Evolutionary conservation across 768 basidiomycete species (phyloP).

Genomic region (Pleurotus tuber-regium): DNA sequence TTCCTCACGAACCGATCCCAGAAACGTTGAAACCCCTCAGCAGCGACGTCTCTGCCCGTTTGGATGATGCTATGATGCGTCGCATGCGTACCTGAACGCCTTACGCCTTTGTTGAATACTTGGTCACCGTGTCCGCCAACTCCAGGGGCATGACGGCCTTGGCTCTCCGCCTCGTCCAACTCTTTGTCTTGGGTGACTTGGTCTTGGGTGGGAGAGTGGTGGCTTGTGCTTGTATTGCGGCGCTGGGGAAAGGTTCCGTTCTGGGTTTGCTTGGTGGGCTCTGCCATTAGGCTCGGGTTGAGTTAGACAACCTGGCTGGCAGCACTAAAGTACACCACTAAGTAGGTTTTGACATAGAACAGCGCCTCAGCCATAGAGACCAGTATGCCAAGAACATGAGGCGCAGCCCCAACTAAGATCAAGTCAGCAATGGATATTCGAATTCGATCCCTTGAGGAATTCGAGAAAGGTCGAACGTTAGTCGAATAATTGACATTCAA

Average conservation of each 20-base stretch:
- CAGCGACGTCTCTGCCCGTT: background rate
- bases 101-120: background rate
- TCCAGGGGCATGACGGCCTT: background rate
- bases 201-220: background rate
- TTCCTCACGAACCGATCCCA: conserved; percentile 45
- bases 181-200: background rate
- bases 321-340: no score
- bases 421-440: no score
- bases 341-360: no score
- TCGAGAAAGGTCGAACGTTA: no score
- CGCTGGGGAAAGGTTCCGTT: background rate
- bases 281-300: no score
- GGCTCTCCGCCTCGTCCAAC: conserved; percentile 7
- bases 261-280: background rate
- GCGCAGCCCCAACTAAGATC: background rate
- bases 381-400: background rate
- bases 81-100: background rate
- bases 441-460: no score
- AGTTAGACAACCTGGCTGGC: no score
- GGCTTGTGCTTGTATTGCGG: background rate
- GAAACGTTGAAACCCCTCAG: conserved; percentile 20
- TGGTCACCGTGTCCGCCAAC: background rate
- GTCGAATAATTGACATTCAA: no score
- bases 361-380: no score
- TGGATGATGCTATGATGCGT: background rate